Conservation (phyloP, 176 grass and related monocot species). For the Chloris gayana region DNA sequence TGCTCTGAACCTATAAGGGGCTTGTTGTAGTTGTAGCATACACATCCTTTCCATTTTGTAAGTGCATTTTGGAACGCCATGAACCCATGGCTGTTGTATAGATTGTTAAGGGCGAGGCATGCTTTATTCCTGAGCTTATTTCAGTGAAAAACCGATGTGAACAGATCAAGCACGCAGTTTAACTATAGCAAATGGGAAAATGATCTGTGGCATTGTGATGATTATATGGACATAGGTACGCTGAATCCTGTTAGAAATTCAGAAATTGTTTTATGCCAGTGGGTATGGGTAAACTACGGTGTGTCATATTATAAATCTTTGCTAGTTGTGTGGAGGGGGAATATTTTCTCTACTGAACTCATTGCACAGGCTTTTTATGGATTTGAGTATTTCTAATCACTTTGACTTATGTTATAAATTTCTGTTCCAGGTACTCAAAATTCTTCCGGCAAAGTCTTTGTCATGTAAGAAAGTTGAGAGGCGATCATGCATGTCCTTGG, state of each 20-base stretch:
- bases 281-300: too few relatives aligned
- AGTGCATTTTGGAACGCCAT: neutral
- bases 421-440: conserved; percentile 58
- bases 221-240: too few relatives aligned
- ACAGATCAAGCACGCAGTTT: too few relatives aligned
- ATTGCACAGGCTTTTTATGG: neutral
- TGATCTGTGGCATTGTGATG: too few relatives aligned
- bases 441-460: conserved; percentile 68
- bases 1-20: neutral
- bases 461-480: conserved; percentile 75
- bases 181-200: too few relatives aligned
- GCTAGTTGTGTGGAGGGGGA: neutral
- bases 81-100: too few relatives aligned
- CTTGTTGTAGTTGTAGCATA: conserved; percentile 13
- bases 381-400: neutral
- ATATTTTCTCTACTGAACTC: neutral
- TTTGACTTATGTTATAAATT: neutral
- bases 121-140: too few relatives aligned
- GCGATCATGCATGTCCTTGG: conserved; percentile 63
- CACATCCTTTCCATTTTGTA: neutral
- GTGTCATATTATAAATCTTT: neutral
- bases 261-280: too few relatives aligned
- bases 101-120: too few relatives aligned
- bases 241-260: too few relatives aligned
- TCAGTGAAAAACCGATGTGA: too few relatives aligned